Evolutionary conservation across 148 eudicot species (phyloP).

Genomic region (Cornus florida): DNA sequence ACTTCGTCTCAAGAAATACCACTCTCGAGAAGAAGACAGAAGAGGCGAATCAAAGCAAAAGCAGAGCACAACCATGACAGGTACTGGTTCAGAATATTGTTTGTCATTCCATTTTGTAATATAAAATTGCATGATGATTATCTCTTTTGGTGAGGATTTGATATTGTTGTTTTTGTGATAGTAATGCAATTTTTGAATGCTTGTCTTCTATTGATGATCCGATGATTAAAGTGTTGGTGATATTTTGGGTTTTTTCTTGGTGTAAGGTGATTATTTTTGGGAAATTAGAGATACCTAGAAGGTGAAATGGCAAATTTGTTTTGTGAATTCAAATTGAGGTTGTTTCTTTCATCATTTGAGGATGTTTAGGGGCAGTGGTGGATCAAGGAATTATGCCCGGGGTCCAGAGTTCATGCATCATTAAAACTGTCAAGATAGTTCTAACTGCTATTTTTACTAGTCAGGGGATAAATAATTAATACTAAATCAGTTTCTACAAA

Average conservation of each 20-base stretch:
- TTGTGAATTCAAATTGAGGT: background rate
- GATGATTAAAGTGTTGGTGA: background rate
- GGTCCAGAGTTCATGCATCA: no score
- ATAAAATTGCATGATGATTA: background rate
- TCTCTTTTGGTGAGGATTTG: background rate
- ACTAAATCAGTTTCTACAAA: no score
- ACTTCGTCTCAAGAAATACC: background rate
- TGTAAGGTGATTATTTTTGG: background rate
- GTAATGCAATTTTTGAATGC: background rate
- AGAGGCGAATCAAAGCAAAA: slow-evolving; percentile 1
- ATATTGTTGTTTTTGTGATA: slow-evolving; percentile 3
- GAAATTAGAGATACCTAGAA: background rate
- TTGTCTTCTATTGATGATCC: background rate
- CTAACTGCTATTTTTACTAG: background rate
- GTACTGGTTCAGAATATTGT: slow-evolving; percentile 19
- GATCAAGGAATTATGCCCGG: no score
- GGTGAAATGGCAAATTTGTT: background rate
- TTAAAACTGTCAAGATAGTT: no score
- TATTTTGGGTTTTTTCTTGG: background rate
- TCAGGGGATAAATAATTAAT: background rate
- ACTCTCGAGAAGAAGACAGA: background rate
- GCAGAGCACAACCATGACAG: slow-evolving; percentile 36
- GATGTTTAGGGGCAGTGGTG: background rate
- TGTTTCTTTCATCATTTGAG: background rate
- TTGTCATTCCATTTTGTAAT: background rate